phyloP scores from a whole-genome alignment of 1,284 basidiomycete species.

The Inonotus obliquus region DNA sequence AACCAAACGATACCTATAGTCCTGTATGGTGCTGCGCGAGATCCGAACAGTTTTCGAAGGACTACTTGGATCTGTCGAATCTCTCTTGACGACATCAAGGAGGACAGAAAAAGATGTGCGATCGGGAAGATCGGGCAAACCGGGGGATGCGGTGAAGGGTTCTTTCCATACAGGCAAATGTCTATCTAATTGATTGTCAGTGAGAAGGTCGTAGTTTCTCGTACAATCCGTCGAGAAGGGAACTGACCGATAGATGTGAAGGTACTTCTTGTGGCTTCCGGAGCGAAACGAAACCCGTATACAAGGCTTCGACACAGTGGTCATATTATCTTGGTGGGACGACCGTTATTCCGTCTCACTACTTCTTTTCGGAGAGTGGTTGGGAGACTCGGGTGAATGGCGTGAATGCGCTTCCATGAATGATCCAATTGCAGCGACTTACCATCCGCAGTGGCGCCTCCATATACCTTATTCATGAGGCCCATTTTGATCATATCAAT shows the following conservation, averaged over 20 bases:
- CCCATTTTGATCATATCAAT: too few relatives aligned
- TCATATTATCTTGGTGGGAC: background rate
- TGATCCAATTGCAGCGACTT: too few relatives aligned
- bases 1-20: background rate
- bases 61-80: background rate
- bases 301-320: too few relatives aligned
- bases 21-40: background rate
- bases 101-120: background rate
- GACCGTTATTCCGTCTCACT: background rate
- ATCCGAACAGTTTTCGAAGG: background rate
- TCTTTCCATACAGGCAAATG: background rate
- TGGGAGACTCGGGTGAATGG: too few relatives aligned
- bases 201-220: background rate
- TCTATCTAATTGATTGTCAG: background rate
- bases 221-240: too few relatives aligned
- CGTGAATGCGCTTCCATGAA: too few relatives aligned
- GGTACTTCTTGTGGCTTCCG: background rate
- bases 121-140: background rate
- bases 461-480: too few relatives aligned
- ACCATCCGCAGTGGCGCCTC: too few relatives aligned
- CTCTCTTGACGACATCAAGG: background rate
- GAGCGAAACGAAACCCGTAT: background rate
- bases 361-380: too few relatives aligned
- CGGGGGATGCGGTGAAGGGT: background rate
- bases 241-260: background rate